Base-by-base conservation (phyloP, 2,329 filamentous ascomycete species). In the Fragosphaeria purpurea region DNA sequence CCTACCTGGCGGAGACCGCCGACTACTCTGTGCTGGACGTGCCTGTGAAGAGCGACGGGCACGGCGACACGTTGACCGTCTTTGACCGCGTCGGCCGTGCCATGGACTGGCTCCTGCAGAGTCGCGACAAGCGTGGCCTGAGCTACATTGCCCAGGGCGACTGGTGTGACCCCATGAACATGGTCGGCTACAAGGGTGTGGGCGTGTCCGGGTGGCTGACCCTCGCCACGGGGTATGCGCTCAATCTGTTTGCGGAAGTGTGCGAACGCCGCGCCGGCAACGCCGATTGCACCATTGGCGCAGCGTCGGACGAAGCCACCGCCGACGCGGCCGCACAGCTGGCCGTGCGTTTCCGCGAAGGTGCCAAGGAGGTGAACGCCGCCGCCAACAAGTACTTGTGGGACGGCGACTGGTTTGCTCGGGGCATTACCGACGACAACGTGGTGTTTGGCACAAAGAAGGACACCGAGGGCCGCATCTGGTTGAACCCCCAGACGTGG, bases 81-180 rank as follows among this genome's bases (percentile, higher is more conserved):
- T 77, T 76, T 50, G 73, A 77, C 55, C 71, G 76, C 49, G 70
- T 79, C 60, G 69, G 69, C 59, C 69, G 72, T n/a, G 75, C 76
- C 40, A 77, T 80, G 73, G 71, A 79, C 61, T 79, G 74, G 73
- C 64, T 79, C 0, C 65, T 79, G 6, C 57, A 61, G 3, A 66
- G 72, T 2, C 72, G 75, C 47, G 76, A 80, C 54, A 60, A 69
- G 30, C 71, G 75, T 4, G 76, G 76, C 0, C 66, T 80, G 6
- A 77, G 72, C 59, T 79, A 73, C 63, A 78, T 79, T 55, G 74
- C 74, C 0, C 75, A 79, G 60, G 76, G 76, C 38, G 76, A 80
- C 59, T 80, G 76, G 76, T 80, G 76, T 56, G 76, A 79, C 53
- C 76, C 76, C 4, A 76, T 79, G 72, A 80, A 80, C 61, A 80